phyloP scores from a whole-genome alignment of 305 asterid species.

The Plantago lanceolata region DNA sequence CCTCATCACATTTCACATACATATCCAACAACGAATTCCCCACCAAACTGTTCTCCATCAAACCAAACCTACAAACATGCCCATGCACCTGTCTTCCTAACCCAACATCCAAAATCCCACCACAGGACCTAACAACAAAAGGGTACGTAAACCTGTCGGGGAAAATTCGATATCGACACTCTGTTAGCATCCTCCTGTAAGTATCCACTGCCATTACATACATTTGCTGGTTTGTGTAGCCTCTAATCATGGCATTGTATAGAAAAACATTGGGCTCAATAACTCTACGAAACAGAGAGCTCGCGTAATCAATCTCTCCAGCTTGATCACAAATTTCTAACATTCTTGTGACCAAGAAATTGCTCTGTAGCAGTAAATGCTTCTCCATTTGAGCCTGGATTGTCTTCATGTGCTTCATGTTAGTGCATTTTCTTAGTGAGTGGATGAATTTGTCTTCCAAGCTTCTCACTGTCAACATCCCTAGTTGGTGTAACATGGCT shows the following conservation, averaged over 20 bases:
- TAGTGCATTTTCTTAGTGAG: conserved; percentile 49
- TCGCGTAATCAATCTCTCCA: conserved; percentile 55
- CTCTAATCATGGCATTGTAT: conserved; percentile 62
- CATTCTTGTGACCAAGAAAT: conserved; percentile 73
- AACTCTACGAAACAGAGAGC: conserved; percentile 50
- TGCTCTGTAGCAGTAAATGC: conserved; percentile 57
- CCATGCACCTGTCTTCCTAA: conserved; percentile 65
- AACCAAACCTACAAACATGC: conserved; percentile 51
- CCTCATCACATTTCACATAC: conserved; percentile 61
- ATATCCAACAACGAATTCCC: conserved; percentile 62
- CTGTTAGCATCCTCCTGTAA: conserved; percentile 44
- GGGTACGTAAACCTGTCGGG: conserved; percentile 74
- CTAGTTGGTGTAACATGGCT: neutral
- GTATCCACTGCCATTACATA: conserved; percentile 31
- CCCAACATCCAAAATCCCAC: conserved; percentile 38
- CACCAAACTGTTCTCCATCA: conserved; percentile 33
- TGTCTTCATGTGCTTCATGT: conserved; percentile 38
- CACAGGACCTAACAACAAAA: conserved; percentile 65
- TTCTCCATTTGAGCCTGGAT: conserved; percentile 69
- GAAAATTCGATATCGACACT: conserved; percentile 30
- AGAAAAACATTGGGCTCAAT: conserved; percentile 50
- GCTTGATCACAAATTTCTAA: conserved; percentile 59
- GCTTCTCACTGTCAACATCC: conserved; percentile 40
- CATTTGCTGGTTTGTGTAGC: conserved; percentile 44
- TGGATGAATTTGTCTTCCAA: conserved; percentile 57